phyloP scores from a whole-genome alignment of 2,329 filamentous ascomycete genomes.

The Drechslerella coelobrocha region DNA sequence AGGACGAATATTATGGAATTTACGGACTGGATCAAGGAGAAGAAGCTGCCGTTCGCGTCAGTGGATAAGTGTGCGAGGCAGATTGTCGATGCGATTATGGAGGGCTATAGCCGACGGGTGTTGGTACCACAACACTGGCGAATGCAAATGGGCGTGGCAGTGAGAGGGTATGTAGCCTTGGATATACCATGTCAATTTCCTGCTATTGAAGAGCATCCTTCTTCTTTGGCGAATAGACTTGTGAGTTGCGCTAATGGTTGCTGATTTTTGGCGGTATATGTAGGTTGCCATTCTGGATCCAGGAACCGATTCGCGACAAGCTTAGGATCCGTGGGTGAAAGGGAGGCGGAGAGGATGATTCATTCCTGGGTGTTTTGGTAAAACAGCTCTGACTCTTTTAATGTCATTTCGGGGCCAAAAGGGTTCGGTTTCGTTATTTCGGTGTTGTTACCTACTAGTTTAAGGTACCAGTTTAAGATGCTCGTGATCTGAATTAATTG shows the following conservation, averaged over 20 bases:
- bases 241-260: not conserved
- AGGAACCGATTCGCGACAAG: not conserved
- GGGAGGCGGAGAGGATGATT: not conserved
- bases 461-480: no score
- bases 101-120: constrained; percentile 34
- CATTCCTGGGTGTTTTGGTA: not conserved
- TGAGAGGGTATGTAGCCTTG: not conserved
- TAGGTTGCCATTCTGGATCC: constrained; percentile 4
- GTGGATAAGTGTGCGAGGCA: constrained; percentile 21
- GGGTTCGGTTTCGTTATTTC: no score
- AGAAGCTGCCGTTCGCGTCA: constrained; percentile 25
- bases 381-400: no score
- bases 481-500: no score
- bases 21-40: not conserved
- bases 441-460: no score
- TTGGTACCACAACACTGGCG: constrained; percentile 20
- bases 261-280: no score
- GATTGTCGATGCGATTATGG: constrained; percentile 21
- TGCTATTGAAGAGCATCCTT: no score
- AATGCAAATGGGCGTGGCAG: not conserved
- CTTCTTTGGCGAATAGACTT: no score
- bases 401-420: no score
- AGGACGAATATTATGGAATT: constrained; percentile 59
- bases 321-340: not conserved
- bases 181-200: not conserved